Evolutionary conservation across 306 rosid species (phyloP).

Genomic region (Prosopis cineraria): DNA sequence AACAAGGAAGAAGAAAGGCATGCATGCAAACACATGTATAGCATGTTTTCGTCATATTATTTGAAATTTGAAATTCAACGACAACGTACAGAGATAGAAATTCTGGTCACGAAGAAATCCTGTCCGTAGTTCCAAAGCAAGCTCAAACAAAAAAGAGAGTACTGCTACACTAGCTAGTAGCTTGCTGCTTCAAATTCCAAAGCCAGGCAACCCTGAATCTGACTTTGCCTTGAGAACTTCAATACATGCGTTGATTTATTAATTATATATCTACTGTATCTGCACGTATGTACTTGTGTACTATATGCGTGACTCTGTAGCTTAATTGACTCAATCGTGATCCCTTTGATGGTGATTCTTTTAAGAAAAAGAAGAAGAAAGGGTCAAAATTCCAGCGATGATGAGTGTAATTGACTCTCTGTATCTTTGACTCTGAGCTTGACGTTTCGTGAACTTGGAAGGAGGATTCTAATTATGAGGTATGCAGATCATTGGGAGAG

Average conservation of each 20-base stretch:
- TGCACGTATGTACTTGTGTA: background rate
- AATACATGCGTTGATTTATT: background rate
- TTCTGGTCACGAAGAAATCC: background rate
- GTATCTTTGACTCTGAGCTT: background rate
- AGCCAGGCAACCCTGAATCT: background rate
- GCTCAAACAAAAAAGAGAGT: no score
- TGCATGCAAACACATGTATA: background rate
- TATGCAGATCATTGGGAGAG: background rate
- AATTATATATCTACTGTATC: background rate
- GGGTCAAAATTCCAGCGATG: background rate
- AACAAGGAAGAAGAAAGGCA: background rate
- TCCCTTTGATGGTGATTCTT: background rate
- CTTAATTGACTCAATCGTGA: background rate
- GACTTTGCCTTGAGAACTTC: background rate
- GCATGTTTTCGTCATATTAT: background rate
- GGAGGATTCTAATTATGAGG: background rate
- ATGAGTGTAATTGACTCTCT: no score
- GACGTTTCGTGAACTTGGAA: background rate
- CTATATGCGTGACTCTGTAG: background rate
- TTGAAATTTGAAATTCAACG: background rate
- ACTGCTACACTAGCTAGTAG: no score
- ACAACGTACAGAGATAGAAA: background rate
- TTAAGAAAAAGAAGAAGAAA: background rate
- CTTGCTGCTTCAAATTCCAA: conserved; percentile 4
- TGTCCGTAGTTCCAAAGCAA: background rate